phyloP scores from a whole-genome alignment of 306 rosid genomes.

The Mimosa bimucronata region DNA sequence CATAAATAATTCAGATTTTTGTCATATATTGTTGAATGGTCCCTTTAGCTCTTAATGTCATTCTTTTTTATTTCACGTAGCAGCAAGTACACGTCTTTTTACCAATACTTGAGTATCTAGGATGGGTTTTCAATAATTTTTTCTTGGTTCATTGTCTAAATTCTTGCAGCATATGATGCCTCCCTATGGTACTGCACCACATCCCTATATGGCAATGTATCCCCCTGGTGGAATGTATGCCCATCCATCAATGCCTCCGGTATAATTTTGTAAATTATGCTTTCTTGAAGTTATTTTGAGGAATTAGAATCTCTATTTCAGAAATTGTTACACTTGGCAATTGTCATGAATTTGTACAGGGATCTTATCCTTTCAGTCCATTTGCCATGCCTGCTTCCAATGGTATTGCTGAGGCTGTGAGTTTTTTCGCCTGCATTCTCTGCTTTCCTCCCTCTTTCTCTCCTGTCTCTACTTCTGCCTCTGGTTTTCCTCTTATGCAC shows the following conservation, averaged over 20 bases:
- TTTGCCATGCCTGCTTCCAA: constrained; percentile 71
- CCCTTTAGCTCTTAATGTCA: neutral
- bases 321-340: neutral
- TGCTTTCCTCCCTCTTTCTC: neutral
- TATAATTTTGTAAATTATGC: neutral
- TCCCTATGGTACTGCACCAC: constrained; percentile 46
- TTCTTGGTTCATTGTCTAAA: constrained; percentile 23
- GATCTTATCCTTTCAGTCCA: constrained; percentile 95
- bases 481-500: neutral
- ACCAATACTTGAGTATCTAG: neutral
- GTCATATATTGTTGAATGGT: neutral
- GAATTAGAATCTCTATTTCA: neutral
- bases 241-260: neutral
- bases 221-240: neutral
- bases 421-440: neutral
- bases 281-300: neutral
- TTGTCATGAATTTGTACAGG: constrained; percentile 55
- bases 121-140: neutral
- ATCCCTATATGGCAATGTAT: neutral
- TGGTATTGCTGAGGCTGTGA: neutral
- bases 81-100: neutral
- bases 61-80: neutral
- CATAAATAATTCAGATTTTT: neutral
- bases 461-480: neutral
- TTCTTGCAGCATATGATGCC: constrained; percentile 93